Conservation (phyloP, 306 rosid species). For the Crotalaria pallida region DNA sequence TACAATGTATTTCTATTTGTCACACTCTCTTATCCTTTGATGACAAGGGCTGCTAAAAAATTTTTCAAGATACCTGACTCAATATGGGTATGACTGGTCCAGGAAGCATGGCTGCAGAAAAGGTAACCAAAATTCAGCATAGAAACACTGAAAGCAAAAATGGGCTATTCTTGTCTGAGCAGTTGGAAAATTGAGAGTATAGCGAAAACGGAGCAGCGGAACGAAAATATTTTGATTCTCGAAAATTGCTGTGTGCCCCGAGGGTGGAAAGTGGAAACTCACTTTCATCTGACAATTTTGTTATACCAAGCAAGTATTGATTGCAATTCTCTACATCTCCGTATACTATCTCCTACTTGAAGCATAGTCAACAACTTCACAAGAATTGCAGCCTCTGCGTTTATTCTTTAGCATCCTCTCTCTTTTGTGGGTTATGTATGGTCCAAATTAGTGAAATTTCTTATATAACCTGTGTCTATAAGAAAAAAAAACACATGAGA, state of each 20-base stretch:
- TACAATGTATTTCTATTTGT: slow-evolving; percentile 9
- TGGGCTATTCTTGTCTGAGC: neutral
- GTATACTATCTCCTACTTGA: neutral
- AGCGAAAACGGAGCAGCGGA: neutral
- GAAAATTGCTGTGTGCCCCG: neutral
- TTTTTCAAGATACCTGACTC: slow-evolving; percentile 65
- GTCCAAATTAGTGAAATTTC: too few species aligned
- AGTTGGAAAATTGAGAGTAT: neutral
- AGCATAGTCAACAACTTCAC: neutral
- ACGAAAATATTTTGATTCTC: neutral
- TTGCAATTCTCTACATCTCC: neutral
- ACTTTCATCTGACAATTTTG: neutral
- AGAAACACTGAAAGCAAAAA: slow-evolving; percentile 19
- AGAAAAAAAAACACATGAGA: neutral
- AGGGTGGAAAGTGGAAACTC: neutral
- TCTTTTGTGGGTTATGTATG: too few species aligned
- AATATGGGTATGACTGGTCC: slow-evolving; percentile 94
- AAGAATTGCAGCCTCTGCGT: neutral
- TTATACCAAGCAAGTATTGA: neutral
- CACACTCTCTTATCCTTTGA: slow-evolving; percentile 11
- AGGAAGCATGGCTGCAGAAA: slow-evolving; percentile 91
- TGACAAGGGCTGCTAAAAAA: slow-evolving; percentile 16
- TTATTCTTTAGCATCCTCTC: slow-evolving; percentile 2
- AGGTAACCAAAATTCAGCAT: slow-evolving; percentile 44
- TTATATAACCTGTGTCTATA: too few species aligned